Conservation (phyloP, 805 yeast genomes). For the Sugiyamaella smithiae region DNA sequence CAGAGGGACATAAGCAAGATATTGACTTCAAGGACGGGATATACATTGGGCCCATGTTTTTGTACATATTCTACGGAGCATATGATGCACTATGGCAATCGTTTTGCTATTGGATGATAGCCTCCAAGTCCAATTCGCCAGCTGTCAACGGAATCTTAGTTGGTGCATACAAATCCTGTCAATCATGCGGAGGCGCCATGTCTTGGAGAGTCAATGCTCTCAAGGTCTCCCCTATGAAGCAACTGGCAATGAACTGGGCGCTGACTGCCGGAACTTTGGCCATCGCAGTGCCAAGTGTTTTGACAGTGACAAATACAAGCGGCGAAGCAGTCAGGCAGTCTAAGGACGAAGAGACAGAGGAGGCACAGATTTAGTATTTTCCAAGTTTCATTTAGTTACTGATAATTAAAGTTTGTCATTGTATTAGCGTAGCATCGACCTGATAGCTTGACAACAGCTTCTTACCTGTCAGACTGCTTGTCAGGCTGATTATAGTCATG, state of each 20-base stretch:
- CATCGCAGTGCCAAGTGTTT: slow-evolving; percentile 47
- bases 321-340: slow-evolving; percentile 15
- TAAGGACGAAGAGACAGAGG: background rate
- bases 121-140: slow-evolving; percentile 55
- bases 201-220: slow-evolving; percentile 55
- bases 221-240: slow-evolving; percentile 36
- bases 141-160: slow-evolving; percentile 53
- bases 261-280: slow-evolving; percentile 46
- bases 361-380: too few relatives aligned
- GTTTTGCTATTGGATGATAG: slow-evolving; percentile 55
- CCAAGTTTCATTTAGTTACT: too few relatives aligned
- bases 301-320: slow-evolving; percentile 40
- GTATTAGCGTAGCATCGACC: too few relatives aligned
- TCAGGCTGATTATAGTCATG: too few relatives aligned
- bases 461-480: too few relatives aligned
- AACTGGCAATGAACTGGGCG: slow-evolving; percentile 54
- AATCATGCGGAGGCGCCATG: slow-evolving; percentile 62
- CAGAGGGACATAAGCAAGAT: slow-evolving; percentile 22
- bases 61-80: slow-evolving; percentile 59
- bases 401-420: too few relatives aligned
- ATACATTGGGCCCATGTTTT: slow-evolving; percentile 59
- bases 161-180: slow-evolving; percentile 59
- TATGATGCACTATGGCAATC: slow-evolving; percentile 61
- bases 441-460: too few relatives aligned
- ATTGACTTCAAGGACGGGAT: slow-evolving; percentile 45